A percentile compares a stretch with the other conserved stretches of the same genome.
Conservation (phyloP, 345 rosid species). For the Heritiera fomes region DNA sequence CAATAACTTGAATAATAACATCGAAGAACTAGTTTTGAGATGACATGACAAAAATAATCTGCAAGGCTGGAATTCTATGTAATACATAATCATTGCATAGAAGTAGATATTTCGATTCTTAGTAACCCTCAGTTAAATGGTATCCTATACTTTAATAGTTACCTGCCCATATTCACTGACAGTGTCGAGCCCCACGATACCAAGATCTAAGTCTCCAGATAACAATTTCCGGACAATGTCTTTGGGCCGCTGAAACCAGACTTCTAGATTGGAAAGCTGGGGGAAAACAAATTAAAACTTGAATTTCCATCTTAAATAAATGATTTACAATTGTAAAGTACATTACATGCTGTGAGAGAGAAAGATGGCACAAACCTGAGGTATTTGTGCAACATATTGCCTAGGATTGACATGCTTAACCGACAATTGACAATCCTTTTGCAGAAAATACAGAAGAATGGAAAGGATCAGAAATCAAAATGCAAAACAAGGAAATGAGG, state of each 20-base stretch:
- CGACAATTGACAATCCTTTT: constrained; percentile 81
- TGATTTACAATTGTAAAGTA: not conserved
- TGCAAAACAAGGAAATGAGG: not conserved
- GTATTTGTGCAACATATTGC: constrained; percentile 90
- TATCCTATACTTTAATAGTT: constrained; percentile 13
- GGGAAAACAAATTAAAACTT: constrained; percentile 1
- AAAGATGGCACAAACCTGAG: constrained; percentile 55
- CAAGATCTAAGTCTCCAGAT: constrained; percentile 94
- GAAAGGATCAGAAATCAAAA: constrained; percentile 23
- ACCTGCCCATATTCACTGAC: constrained; percentile 85
- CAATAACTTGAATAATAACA: not conserved
- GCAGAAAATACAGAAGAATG: constrained; percentile 12
- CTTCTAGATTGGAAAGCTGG: constrained; percentile 79
- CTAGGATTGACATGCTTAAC: constrained; percentile 92
- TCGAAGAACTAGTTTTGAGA: not conserved
- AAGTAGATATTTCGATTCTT: not conserved
- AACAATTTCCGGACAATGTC: constrained; percentile 82
- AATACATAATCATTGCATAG: not conserved
- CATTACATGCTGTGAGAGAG: not conserved
- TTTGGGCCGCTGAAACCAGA: constrained; percentile 98
- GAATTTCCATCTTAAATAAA: not conserved
- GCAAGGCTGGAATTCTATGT: not conserved
- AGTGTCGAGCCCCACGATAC: constrained; percentile 88
- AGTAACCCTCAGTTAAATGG: not conserved
- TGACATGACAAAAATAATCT: constrained; percentile 8